Conservation (phyloP, 2,329 filamentous ascomycete species). For the Fusarium anguioides region DNA sequence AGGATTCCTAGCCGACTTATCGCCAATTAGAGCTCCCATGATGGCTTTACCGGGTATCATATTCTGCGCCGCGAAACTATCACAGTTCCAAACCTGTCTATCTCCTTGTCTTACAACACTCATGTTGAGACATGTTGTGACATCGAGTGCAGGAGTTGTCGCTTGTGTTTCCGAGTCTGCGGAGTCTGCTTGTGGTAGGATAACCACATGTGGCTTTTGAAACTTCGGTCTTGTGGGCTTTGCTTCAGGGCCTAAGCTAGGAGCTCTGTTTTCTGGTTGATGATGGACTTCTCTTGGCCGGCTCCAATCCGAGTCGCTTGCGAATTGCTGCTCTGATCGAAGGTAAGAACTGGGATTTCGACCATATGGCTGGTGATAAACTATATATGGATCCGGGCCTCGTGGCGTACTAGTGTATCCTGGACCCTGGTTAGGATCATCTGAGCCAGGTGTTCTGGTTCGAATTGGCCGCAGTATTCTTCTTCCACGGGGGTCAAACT, state of each 20-base stretch:
- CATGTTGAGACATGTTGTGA: background rate
- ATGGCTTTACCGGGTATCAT: conserved; percentile 6
- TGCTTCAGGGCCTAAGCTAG: background rate
- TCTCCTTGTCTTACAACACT: conserved; percentile 12
- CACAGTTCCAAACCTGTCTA: conserved; percentile 11
- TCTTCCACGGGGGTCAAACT: background rate
- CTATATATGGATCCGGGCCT: background rate
- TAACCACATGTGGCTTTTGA: conserved; percentile 13
- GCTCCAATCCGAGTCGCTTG: background rate
- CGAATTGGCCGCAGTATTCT: conserved; percentile 4
- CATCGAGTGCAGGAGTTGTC: background rate
- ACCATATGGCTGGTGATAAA: background rate
- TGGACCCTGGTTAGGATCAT: background rate
- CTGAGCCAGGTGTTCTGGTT: background rate
- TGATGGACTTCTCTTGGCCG: too few relatives aligned
- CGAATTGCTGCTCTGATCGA: background rate
- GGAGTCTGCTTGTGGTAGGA: conserved; percentile 8
- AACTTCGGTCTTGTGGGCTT: background rate
- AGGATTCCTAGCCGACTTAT: conserved; percentile 16
- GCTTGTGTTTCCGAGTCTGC: conserved; percentile 9
- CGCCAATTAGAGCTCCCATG: conserved; percentile 20
- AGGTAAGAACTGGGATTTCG: background rate
- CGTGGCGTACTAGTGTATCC: background rate
- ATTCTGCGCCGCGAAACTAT: background rate
- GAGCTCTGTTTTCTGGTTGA: background rate